These are phyloP conservation scores for Bacidia rubella DNA, from an alignment of 495 filamentous ascomycete species.

Conservation along the genomic window DNA sequence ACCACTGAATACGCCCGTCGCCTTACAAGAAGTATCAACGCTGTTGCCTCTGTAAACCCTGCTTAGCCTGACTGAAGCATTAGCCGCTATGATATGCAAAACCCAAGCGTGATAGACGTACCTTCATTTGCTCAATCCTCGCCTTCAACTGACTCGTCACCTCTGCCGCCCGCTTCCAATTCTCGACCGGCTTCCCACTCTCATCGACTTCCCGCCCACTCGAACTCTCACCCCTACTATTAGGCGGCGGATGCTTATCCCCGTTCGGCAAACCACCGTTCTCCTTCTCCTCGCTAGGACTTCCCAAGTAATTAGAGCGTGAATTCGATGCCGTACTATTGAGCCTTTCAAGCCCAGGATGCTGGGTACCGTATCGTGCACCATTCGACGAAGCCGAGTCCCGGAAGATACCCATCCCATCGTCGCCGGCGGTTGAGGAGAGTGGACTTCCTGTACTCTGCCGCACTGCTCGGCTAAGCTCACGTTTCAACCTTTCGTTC, in stretches of 20 bases:
- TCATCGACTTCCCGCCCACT: slow-evolving; percentile 15
- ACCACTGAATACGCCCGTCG: not conserved
- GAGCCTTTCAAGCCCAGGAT: not conserved
- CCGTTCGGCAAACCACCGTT: slow-evolving; percentile 39
- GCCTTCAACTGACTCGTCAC: slow-evolving; percentile 95
- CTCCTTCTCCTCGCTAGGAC: slow-evolving; percentile 73
- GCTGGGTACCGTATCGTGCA: not conserved
- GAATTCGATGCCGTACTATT: not conserved
- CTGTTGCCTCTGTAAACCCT: slow-evolving; percentile 20
- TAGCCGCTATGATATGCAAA: slow-evolving; percentile 8
- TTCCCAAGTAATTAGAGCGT: slow-evolving; percentile 36
- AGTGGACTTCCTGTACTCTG: slow-evolving; percentile 19
- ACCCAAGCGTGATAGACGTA: slow-evolving; percentile 21
- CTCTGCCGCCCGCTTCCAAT: slow-evolving; percentile 96
- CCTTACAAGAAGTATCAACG: not conserved
- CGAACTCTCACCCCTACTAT: slow-evolving; percentile 8
- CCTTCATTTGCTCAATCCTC: slow-evolving; percentile 84
- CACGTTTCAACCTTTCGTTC: slow-evolving; percentile 85
- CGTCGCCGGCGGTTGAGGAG: slow-evolving; percentile 30
- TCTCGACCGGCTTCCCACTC: slow-evolving; percentile 56
- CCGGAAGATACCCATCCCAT: slow-evolving; percentile 18
- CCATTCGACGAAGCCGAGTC: not conserved
- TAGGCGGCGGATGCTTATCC: slow-evolving; percentile 11
- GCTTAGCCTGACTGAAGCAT: slow-evolving; percentile 21
- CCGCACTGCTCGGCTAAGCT: slow-evolving; percentile 25